These are phyloP conservation scores for Sambucus nigra DNA, from an alignment of 129 eudicot species.

Conservation along the genomic window DNA sequence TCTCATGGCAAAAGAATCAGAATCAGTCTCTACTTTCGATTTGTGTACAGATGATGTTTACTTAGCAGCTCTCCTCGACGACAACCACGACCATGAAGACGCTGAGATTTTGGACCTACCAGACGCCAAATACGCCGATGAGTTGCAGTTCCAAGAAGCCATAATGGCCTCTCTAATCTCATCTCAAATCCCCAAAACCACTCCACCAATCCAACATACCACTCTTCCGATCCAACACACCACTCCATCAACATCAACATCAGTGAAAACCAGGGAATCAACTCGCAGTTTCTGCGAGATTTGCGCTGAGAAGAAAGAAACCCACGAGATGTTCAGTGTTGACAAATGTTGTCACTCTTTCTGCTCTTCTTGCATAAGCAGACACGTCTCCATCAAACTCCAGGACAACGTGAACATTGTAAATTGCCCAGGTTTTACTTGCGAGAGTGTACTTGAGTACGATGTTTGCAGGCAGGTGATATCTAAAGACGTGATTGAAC, in stretches of 20 bases:
- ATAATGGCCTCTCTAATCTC: constrained; percentile 22
- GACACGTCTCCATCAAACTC: constrained; percentile 33
- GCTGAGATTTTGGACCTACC: not conserved
- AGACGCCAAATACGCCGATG: constrained; percentile 28
- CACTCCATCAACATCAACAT: constrained; percentile 1
- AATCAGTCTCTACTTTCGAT: too few species aligned
- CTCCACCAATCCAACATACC: not conserved
- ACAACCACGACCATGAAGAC: not conserved
- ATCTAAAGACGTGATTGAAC: constrained; percentile 16
- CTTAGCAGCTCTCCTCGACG: too few species aligned
- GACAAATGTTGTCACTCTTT: constrained; percentile 31
- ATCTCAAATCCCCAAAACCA: constrained; percentile 5
- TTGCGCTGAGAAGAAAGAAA: constrained; percentile 28
- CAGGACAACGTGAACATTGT: constrained; percentile 24
- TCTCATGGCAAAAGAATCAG: too few species aligned
- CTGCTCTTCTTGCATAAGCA: constrained; percentile 30
- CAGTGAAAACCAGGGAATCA: not conserved
- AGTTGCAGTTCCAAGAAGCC: constrained; percentile 34
- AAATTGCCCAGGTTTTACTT: constrained; percentile 30
- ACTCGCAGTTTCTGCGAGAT: constrained; percentile 15
- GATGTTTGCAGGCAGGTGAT: constrained; percentile 23
- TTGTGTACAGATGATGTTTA: too few species aligned
- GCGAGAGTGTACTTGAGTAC: constrained; percentile 22
- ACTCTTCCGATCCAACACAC: too few species aligned
- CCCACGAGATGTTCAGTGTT: constrained; percentile 22